phyloP scores from a whole-genome alignment of 257 asterid genomes.

The Solanum pennellii region DNA sequence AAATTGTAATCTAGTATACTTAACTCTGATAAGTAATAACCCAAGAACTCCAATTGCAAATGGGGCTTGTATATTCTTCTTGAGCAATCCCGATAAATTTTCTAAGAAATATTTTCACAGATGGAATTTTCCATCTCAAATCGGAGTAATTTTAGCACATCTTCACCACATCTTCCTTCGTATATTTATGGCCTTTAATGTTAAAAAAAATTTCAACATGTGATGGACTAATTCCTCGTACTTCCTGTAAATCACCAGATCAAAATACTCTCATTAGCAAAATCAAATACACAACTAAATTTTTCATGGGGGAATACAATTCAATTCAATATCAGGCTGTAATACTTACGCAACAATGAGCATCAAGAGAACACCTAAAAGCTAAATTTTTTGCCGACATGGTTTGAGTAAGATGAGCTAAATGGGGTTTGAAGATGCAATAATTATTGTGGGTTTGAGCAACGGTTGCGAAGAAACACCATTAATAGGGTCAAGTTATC shows the following conservation, averaged over 20 bases:
- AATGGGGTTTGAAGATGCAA: too few species aligned
- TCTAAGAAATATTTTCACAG: slow-evolving; percentile 68
- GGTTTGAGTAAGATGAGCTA: too few species aligned
- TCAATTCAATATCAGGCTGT: neutral
- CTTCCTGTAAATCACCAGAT: slow-evolving; percentile 31
- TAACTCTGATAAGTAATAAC: slow-evolving; percentile 70
- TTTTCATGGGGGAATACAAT: neutral
- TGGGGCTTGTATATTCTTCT: slow-evolving; percentile 31
- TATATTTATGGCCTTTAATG: slow-evolving; percentile 62
- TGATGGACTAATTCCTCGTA: slow-evolving; percentile 84
- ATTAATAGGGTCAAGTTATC: too few species aligned
- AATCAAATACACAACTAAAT: neutral
- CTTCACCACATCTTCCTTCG: slow-evolving; percentile 49
- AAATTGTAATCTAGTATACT: slow-evolving; percentile 43
- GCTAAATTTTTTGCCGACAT: slow-evolving; percentile 57
- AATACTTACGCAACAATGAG: slow-evolving; percentile 84
- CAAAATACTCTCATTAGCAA: neutral
- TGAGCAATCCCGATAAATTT: slow-evolving; percentile 38
- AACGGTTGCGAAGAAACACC: too few species aligned
- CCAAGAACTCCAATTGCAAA: slow-evolving; percentile 66
- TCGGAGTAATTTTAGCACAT: slow-evolving; percentile 55
- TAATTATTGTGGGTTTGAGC: too few species aligned
- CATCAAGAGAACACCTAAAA: slow-evolving; percentile 93
- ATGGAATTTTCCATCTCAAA: slow-evolving; percentile 86
- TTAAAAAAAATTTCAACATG: slow-evolving; percentile 67